Evolutionary conservation across 2,329 filamentous ascomycete species (phyloP).

Genomic region (Calonectria montana): DNA sequence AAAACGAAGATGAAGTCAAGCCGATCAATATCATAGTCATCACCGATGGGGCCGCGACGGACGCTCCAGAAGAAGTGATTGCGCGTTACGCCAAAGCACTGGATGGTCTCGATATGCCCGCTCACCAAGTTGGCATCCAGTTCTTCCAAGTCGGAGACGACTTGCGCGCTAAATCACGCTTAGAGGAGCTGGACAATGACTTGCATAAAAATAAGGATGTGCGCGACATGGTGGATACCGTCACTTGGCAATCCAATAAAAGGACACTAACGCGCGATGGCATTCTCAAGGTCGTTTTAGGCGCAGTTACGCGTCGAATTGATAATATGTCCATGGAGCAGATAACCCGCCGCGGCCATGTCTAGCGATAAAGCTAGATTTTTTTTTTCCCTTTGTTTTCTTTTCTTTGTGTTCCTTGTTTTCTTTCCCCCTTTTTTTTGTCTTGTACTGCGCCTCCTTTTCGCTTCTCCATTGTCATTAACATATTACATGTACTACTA

Average conservation of each 20-base stretch:
- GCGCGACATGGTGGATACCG: conserved; percentile 93
- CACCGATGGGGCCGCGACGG: conserved; percentile 85
- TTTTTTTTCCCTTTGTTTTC: background rate
- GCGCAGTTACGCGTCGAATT: conserved; percentile 71
- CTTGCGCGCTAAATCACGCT: conserved; percentile 68
- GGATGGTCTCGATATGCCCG: conserved; percentile 74
- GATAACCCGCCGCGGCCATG: conserved; percentile 14
- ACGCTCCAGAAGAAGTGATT: conserved; percentile 81
- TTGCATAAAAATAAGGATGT: conserved; percentile 65
- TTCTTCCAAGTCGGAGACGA: conserved; percentile 95
- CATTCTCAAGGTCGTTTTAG: conserved; percentile 86
- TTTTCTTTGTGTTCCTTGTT: background rate
- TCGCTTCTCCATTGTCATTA: too few species aligned
- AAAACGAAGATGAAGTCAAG: conserved; percentile 65
- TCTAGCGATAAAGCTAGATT: too few species aligned
- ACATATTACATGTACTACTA: too few species aligned
- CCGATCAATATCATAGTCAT: conserved; percentile 93
- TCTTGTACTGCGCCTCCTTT: too few species aligned
- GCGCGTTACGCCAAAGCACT: conserved; percentile 75
- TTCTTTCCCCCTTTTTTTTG: background rate
- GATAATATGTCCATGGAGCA: conserved; percentile 43
- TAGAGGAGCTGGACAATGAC: conserved; percentile 81
- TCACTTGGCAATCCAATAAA: conserved; percentile 72
- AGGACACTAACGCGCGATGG: conserved; percentile 71
- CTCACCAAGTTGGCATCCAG: conserved; percentile 90